Percentiles rank a stretch among this genome's conserved stretches.
Conservation (phyloP, 371 early-diverging fungal genomes). For the Lichtheimia ornata region DNA sequence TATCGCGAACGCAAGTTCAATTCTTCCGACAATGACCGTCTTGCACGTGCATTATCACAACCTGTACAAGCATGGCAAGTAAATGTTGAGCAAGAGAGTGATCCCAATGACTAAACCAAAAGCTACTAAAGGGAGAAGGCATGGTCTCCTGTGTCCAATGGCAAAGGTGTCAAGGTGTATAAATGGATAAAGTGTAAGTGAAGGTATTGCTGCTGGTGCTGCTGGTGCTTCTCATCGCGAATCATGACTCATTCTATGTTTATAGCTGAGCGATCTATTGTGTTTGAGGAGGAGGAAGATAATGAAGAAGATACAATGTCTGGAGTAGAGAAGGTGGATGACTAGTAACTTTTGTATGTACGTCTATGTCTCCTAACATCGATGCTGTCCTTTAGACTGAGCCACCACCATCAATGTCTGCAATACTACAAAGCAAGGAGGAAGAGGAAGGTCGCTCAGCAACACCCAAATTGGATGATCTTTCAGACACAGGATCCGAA, state of each 20-base stretch:
- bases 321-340: constrained; percentile 15
- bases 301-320: constrained; percentile 19
- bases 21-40: constrained; percentile 47
- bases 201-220: not conserved
- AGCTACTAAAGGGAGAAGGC: constrained; percentile 52
- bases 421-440: constrained; percentile 8
- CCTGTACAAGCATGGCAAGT: constrained; percentile 53
- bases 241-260: not conserved
- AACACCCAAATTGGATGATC: constrained; percentile 49
- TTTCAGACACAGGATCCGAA: constrained; percentile 39
- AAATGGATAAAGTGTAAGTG: constrained; percentile 63
- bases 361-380: not conserved
- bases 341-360: not conserved
- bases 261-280: constrained; percentile 24
- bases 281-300: constrained; percentile 44
- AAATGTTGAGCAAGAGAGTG: too few relatives aligned
- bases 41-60: constrained; percentile 46
- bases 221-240: too few relatives aligned
- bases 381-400: not conserved
- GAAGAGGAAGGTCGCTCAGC: constrained; percentile 38
- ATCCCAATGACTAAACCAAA: not conserved
- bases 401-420: constrained; percentile 9
- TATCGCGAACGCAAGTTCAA: constrained; percentile 51
- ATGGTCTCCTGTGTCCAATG: constrained; percentile 55
- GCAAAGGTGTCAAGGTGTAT: constrained; percentile 49